These are phyloP conservation scores for Heterobasidion occidentale DNA, from an alignment of 1,284 basidiomycete species.

Conservation along the genomic window DNA sequence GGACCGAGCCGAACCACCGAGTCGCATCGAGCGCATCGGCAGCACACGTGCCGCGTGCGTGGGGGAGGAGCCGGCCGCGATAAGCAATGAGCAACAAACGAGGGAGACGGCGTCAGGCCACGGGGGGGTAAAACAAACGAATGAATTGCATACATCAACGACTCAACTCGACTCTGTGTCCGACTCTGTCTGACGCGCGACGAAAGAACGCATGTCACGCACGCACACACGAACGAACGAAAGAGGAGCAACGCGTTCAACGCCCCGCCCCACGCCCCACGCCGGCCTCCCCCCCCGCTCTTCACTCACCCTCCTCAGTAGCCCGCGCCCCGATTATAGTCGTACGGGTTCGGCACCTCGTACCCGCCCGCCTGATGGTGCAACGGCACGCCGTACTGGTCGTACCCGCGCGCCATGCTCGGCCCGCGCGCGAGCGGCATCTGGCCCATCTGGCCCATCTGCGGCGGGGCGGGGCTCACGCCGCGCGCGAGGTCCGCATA, in stretches of 20 bases:
- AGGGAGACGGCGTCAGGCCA: neutral
- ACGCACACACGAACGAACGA: neutral
- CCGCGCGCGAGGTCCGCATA: slow-evolving; percentile 75
- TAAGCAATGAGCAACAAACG: neutral
- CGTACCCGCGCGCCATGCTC: slow-evolving; percentile 34
- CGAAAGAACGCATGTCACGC: neutral
- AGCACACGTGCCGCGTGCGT: neutral
- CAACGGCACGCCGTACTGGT: slow-evolving; percentile 45
- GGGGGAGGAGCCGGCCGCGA: neutral
- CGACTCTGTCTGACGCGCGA: neutral
- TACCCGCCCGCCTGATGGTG: slow-evolving; percentile 51
- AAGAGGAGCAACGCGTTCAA: neutral
- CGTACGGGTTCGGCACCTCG: slow-evolving; percentile 22
- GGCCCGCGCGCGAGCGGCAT: slow-evolving; percentile 30
- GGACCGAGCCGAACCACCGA: no score
- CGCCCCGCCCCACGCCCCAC: neutral
- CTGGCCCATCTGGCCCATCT: slow-evolving; percentile 41
- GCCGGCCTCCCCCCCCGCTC: neutral
- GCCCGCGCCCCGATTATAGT: slow-evolving; percentile 15
- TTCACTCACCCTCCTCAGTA: slow-evolving; percentile 9
- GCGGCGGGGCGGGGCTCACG: slow-evolving; percentile 39
- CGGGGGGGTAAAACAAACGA: neutral
- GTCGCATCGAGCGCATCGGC: no score
- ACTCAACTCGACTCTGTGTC: neutral
- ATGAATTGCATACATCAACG: neutral